Conservation (phyloP, 495 filamentous ascomycete species). For the Lepidopterella palustris region DNA sequence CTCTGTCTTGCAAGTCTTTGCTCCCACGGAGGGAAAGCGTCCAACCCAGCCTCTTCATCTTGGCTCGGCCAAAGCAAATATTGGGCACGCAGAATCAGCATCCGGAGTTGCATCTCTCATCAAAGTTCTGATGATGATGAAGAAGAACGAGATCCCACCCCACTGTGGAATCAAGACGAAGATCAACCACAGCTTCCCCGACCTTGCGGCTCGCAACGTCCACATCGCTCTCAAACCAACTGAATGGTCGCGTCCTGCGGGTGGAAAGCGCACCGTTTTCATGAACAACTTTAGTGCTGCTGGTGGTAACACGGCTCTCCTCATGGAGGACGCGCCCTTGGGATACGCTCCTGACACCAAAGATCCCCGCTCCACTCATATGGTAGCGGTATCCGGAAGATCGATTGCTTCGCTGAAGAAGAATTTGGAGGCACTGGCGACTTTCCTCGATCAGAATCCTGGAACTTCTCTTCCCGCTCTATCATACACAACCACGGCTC, state of each 20-base stretch:
- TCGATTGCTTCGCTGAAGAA: conserved; percentile 26
- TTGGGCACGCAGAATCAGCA: conserved; percentile 35
- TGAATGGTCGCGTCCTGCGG: conserved; percentile 18
- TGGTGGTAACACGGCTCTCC: conserved; percentile 47
- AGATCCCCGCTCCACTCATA: conserved; percentile 48
- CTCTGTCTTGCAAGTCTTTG: conserved; percentile 31
- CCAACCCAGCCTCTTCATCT: conserved; percentile 22
- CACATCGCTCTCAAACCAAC: conserved; percentile 34
- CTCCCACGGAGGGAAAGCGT: conserved; percentile 8
- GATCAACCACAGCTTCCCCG: conserved; percentile 39
- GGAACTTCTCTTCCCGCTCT: conserved; percentile 48
- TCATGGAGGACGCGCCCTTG: conserved; percentile 53
- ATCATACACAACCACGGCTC: conserved; percentile 77
- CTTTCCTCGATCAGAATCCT: conserved; percentile 49
- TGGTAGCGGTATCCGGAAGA: conserved; percentile 55
- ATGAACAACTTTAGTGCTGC: conserved; percentile 65
- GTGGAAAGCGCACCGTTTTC: conserved; percentile 47
- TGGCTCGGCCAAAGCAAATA: conserved; percentile 33
- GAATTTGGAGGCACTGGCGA: conserved; percentile 28
- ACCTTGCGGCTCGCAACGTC: conserved; percentile 32
- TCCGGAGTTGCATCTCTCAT: conserved; percentile 35
- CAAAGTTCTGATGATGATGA: conserved; percentile 39
- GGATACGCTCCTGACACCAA: conserved; percentile 30
- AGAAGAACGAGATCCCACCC: conserved; percentile 36
- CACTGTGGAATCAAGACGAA: conserved; percentile 36